Percentiles rank a stretch among this genome's conserved stretches.
Evolutionary conservation across 2,329 filamentous ascomycete species (phyloP).

Genomic region (Xylaria multiplex): DNA sequence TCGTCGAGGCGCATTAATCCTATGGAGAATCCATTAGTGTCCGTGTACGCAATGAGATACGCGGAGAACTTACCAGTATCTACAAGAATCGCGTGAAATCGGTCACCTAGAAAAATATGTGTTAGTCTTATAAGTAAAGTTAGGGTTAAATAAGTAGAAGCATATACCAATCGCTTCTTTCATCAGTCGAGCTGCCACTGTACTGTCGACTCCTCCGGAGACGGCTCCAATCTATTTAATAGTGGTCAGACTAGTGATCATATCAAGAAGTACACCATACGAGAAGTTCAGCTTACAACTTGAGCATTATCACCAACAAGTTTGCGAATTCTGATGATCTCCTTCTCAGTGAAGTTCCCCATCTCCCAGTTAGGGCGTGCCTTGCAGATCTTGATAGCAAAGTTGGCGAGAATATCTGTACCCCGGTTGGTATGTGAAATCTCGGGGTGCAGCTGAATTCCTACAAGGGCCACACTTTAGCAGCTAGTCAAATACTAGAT

Average conservation of each 20-base stretch:
- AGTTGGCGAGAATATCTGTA: slow-evolving; percentile 68
- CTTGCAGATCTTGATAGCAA: slow-evolving; percentile 82
- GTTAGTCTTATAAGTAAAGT: neutral
- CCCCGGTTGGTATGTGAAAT: slow-evolving; percentile 55
- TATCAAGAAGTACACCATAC: neutral
- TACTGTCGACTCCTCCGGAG: slow-evolving; percentile 87
- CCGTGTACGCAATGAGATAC: neutral
- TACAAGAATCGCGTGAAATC: slow-evolving; percentile 86
- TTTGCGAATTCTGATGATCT: slow-evolving; percentile 81
- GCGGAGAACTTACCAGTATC: slow-evolving; percentile 71
- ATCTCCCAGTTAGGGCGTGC: slow-evolving; percentile 85
- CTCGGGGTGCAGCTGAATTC: slow-evolving; percentile 92
- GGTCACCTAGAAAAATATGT: slow-evolving; percentile 63
- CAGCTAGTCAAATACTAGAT: neutral
- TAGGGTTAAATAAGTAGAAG: neutral
- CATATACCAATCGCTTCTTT: slow-evolving; percentile 74
- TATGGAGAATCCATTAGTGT: slow-evolving; percentile 35
- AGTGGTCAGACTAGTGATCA: neutral
- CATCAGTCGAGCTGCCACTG: slow-evolving; percentile 88
- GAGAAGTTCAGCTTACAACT: slow-evolving; percentile 58
- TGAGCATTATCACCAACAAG: slow-evolving; percentile 85
- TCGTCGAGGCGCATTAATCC: slow-evolving; percentile 84
- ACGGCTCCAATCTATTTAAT: slow-evolving; percentile 70
- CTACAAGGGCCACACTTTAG: slow-evolving; percentile 42
- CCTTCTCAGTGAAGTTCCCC: slow-evolving; percentile 81